phyloP scores from a whole-genome alignment of 2,329 filamentous ascomycete genomes.

The Albophoma yamanashiensis region DNA sequence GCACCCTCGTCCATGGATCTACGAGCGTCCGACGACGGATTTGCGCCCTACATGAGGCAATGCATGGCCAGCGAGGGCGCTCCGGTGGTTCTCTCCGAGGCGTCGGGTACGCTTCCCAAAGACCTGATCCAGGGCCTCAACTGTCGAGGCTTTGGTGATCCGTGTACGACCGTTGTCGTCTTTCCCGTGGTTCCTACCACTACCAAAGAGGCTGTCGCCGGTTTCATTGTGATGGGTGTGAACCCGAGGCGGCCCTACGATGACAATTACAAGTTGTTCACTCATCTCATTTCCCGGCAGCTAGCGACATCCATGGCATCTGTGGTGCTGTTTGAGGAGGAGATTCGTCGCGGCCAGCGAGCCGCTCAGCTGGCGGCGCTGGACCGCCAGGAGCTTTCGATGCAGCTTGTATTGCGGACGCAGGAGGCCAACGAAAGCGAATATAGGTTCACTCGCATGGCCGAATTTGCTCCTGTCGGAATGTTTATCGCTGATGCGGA shows the following conservation, averaged over 20 bases:
- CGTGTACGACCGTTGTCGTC: constrained; percentile 60
- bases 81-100: constrained; percentile 58
- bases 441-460: constrained; percentile 73
- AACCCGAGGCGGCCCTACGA: constrained; percentile 74
- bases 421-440: constrained; percentile 57
- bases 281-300: constrained; percentile 64
- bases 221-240: constrained; percentile 68
- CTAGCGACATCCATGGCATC: constrained; percentile 72
- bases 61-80: constrained; percentile 56
- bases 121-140: constrained; percentile 56
- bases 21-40: constrained; percentile 57
- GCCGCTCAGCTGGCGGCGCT: constrained; percentile 65
- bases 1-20: constrained; percentile 57
- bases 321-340: constrained; percentile 73
- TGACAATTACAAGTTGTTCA: constrained; percentile 68
- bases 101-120: constrained; percentile 53
- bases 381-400: constrained; percentile 66
- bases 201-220: constrained; percentile 58
- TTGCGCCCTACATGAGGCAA: constrained; percentile 65
- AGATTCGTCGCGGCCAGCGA: constrained; percentile 63
- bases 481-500: constrained; percentile 71
- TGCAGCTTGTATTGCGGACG: constrained; percentile 58
- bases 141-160: constrained; percentile 61
- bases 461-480: constrained; percentile 72
- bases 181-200: constrained; percentile 71